These are phyloP conservation scores for Porogramme epimiltina DNA, from an alignment of 1,284 basidiomycete species.

Conservation along the genomic window DNA sequence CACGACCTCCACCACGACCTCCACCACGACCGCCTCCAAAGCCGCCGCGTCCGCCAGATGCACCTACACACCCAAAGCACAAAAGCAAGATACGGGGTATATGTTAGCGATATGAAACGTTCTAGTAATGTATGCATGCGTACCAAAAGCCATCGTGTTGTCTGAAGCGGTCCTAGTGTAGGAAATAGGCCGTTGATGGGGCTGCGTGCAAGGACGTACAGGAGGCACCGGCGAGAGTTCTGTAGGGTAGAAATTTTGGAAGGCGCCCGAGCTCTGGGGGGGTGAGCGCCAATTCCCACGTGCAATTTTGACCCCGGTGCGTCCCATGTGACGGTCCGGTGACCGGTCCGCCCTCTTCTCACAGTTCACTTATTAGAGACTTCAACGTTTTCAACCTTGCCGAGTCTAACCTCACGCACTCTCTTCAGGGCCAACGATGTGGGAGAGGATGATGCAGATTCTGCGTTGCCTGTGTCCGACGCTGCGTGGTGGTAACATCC, in stretches of 20 bases:
- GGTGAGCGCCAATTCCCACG: not conserved
- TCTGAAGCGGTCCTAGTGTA: not conserved
- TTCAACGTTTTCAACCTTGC: no score
- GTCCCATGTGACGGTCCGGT: no score
- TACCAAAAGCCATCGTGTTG: conserved; percentile 36
- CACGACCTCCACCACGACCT: conserved; percentile 30
- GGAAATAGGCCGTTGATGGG: not conserved
- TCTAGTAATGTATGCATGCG: not conserved
- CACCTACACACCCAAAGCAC: conserved; percentile 33
- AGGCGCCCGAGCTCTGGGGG: conserved; percentile 1
- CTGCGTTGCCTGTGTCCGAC: no score
- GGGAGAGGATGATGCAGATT: no score
- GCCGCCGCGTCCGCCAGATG: conserved; percentile 38
- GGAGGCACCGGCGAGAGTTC: conserved; percentile 1
- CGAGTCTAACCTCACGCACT: no score
- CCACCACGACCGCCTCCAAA: conserved; percentile 35
- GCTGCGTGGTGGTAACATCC: no score
- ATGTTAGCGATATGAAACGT: not conserved
- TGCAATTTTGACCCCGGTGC: not conserved
- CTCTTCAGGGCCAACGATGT: no score
- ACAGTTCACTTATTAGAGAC: no score
- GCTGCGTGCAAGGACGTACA: conserved; percentile 9
- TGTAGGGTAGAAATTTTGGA: conserved; percentile 16
- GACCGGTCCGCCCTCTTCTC: no score
- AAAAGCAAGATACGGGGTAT: not conserved